These are phyloP conservation scores for Trypanosoma lewisi DNA, from an alignment of 208 protist genomes.

Conservation along the genomic window DNA sequence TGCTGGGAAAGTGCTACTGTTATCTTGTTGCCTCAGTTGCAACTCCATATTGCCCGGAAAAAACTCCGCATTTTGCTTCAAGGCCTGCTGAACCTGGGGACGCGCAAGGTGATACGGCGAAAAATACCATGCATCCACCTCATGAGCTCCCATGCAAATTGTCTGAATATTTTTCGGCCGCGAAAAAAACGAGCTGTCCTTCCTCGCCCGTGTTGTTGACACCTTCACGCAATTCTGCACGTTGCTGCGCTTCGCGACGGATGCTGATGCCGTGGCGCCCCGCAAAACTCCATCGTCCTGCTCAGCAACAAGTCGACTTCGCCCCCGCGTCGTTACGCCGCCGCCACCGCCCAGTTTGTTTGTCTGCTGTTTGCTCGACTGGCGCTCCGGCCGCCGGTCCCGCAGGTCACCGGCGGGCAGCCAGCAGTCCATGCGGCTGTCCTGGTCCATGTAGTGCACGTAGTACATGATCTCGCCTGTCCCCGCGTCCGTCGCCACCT, in stretches of 20 bases:
- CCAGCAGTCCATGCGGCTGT: constrained; percentile 88
- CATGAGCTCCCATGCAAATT: constrained; percentile 95
- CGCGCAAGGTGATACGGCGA: constrained; percentile 94
- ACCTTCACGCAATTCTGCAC: constrained; percentile 59
- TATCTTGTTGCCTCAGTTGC: constrained; percentile 30
- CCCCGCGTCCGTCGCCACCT: constrained; percentile 59
- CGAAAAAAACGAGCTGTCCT: constrained; percentile 87
- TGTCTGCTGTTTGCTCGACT: constrained; percentile 32
- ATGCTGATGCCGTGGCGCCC: constrained; percentile 1
- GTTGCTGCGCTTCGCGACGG: constrained; percentile 49
- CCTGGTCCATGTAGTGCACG: constrained; percentile 86
- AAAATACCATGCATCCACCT: constrained; percentile 98
- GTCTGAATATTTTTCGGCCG: constrained; percentile 96
- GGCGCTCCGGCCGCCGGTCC: constrained; percentile 59
- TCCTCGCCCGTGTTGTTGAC: constrained; percentile 63
- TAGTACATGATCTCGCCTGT: constrained; percentile 72
- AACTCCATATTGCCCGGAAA: constrained; percentile 52
- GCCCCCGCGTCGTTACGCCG: constrained; percentile 68
- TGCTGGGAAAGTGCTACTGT: neutral
- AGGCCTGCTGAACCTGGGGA: constrained; percentile 58
- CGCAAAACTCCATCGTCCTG: constrained; percentile 14
- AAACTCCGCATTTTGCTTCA: constrained; percentile 48
- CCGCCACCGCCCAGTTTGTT: constrained; percentile 30
- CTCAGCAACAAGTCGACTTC: constrained; percentile 44
- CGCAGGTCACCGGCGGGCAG: constrained; percentile 70